These are phyloP conservation scores for Fusarium brachygibbosum DNA, from an alignment of 2,329 filamentous ascomycete species.

Conservation along the genomic window DNA sequence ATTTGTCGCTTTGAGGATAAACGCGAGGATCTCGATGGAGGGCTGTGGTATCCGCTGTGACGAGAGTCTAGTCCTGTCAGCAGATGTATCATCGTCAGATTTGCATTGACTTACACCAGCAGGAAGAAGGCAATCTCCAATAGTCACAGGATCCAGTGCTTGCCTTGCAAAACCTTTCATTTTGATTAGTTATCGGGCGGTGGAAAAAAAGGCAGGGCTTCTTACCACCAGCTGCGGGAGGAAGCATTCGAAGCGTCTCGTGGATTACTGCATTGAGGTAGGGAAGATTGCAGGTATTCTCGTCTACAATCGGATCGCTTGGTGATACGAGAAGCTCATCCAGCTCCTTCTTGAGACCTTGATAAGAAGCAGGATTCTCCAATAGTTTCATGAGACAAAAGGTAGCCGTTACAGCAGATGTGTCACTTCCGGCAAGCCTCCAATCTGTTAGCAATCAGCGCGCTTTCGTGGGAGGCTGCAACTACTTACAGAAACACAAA, in stretches of 20 bases:
- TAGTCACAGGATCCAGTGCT: background rate
- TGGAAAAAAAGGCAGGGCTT: background rate
- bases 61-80: background rate
- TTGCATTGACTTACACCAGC: background rate
- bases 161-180: background rate
- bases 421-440: constrained; percentile 2
- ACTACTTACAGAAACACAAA: background rate
- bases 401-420: constrained; percentile 1
- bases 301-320: background rate
- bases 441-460: background rate
- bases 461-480: fast-evolving
- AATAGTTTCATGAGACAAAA: constrained; percentile 5
- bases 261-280: constrained; percentile 4
- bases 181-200: fast-evolving
- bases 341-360: background rate
- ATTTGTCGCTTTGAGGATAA: background rate
- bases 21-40: background rate
- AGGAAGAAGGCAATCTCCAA: background rate
- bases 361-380: background rate
- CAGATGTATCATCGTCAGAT: fast-evolving
- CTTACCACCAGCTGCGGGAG: constrained; percentile 3
- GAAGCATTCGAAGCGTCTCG: constrained; percentile 1
- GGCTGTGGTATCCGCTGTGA: constrained; percentile 4
- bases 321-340: background rate
- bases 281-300: background rate